Evolutionary conservation across 2,329 filamentous ascomycete genomes (phyloP).

Genomic region (Blastomyces emzantsi): DNA sequence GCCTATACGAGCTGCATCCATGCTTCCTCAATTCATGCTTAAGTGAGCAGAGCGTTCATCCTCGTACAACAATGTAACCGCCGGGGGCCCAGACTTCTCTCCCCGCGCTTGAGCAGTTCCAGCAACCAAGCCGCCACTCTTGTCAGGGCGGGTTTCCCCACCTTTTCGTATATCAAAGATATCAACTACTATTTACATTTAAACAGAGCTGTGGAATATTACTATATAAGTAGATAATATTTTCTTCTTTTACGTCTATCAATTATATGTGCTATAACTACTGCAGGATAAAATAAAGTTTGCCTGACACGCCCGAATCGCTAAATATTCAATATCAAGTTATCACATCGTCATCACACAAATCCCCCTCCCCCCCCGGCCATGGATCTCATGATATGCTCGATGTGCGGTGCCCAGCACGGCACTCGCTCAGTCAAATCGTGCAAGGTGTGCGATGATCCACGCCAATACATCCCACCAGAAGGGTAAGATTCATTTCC

Average conservation of each 20-base stretch:
- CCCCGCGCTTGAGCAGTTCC: neutral
- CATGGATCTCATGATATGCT: constrained; percentile 23
- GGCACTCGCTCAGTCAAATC: constrained; percentile 15
- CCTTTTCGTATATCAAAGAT: neutral
- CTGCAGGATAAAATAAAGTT: neutral
- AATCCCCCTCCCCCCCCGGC: too few relatives aligned
- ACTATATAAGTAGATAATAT: neutral
- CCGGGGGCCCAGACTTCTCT: neutral
- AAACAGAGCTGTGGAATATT: neutral
- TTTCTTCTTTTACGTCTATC: neutral
- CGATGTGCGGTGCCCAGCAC: constrained; percentile 24
- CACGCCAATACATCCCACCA: constrained; percentile 24
- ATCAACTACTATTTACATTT: neutral
- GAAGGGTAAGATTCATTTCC: constrained; percentile 18
- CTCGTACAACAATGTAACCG: neutral
- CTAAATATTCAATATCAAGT: neutral
- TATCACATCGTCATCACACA: too few relatives aligned
- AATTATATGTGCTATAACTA: neutral
- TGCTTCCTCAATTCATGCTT: neutral
- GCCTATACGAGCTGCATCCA: neutral
- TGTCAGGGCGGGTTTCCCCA: neutral
- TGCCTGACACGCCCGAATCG: neutral
- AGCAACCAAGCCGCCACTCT: neutral
- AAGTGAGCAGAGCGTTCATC: neutral
- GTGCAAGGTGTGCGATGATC: constrained; percentile 27